These are phyloP conservation scores for Geotrichum armillariae DNA, from an alignment of 1,139 yeast genomes.

Conservation along the genomic window DNA sequence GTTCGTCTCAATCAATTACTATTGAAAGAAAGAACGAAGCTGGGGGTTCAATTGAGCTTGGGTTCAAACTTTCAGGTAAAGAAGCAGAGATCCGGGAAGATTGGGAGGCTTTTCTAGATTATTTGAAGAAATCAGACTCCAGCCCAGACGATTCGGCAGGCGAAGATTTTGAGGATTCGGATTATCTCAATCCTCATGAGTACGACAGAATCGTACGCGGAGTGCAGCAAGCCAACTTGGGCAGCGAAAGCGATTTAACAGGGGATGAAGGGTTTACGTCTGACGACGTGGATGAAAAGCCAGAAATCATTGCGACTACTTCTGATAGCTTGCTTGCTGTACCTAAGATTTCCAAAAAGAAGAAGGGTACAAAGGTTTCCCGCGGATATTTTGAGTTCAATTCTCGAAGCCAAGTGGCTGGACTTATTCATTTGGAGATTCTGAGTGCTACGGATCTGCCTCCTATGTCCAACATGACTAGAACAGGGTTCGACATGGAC, in stretches of 20 bases:
- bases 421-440: slow-evolving; percentile 77
- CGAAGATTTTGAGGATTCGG: slow-evolving; percentile 18
- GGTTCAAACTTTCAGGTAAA: slow-evolving; percentile 4
- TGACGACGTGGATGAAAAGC: neutral
- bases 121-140: slow-evolving; percentile 3
- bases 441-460: slow-evolving; percentile 59
- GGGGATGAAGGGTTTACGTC: slow-evolving; percentile 10
- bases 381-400: slow-evolving; percentile 36
- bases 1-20: no score
- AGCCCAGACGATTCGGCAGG: neutral
- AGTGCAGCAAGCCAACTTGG: neutral
- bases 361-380: slow-evolving; percentile 9
- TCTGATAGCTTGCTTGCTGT: slow-evolving; percentile 11
- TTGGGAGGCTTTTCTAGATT: slow-evolving; percentile 17
- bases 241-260: slow-evolving; percentile 2
- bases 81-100: neutral
- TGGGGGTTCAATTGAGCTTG: slow-evolving; percentile 13
- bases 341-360: slow-evolving; percentile 7
- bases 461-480: slow-evolving; percentile 42
- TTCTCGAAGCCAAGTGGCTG: slow-evolving; percentile 52
- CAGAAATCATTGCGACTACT: slow-evolving; percentile 1
- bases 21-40: no score
- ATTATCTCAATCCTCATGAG: slow-evolving; percentile 11
- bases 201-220: slow-evolving; percentile 11
- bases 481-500: slow-evolving; percentile 90